Conservation (phyloP, 2,329 filamentous ascomycete species). For the Penicillium nordicum region DNA sequence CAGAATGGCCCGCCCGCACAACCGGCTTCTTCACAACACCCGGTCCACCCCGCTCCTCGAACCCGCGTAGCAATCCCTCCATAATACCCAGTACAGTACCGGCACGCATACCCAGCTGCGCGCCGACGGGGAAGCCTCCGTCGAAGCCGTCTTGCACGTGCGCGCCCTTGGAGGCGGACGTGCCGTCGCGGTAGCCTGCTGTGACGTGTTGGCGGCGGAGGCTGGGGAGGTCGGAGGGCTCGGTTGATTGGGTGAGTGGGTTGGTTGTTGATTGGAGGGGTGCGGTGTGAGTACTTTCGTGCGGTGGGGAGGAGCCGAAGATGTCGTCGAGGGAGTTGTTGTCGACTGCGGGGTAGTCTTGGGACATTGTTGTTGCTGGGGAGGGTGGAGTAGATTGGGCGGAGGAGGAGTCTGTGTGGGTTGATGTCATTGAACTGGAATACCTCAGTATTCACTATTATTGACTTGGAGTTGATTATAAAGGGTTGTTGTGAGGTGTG, state of each 20-base stretch:
- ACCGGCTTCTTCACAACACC: conserved; percentile 28
- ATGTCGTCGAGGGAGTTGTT: conserved; percentile 39
- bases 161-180: conserved; percentile 69
- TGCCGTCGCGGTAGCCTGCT: conserved; percentile 85
- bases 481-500: not conserved
- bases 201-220: conserved; percentile 75
- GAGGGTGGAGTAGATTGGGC: conserved; percentile 15
- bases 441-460: not conserved
- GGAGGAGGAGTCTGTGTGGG: conserved; percentile 15
- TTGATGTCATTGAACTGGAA: not conserved
- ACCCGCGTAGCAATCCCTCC: conserved; percentile 60
- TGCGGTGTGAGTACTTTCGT: not conserved
- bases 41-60: conserved; percentile 26
- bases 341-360: conserved; percentile 17
- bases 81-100: conserved; percentile 74
- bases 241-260: not conserved
- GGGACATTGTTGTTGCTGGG: conserved; percentile 25
- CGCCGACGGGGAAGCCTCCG: conserved; percentile 81
- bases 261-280: not conserved
- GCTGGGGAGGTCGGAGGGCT: conserved; percentile 68
- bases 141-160: conserved; percentile 88
- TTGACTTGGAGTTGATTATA: not conserved
- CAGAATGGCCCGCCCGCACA: conserved; percentile 17
- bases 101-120: conserved; percentile 69
- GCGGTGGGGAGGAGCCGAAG: conserved; percentile 41